phyloP scores from a whole-genome alignment of 768 basidiomycete genomes.

The Kwoniella shandongensis region DNA sequence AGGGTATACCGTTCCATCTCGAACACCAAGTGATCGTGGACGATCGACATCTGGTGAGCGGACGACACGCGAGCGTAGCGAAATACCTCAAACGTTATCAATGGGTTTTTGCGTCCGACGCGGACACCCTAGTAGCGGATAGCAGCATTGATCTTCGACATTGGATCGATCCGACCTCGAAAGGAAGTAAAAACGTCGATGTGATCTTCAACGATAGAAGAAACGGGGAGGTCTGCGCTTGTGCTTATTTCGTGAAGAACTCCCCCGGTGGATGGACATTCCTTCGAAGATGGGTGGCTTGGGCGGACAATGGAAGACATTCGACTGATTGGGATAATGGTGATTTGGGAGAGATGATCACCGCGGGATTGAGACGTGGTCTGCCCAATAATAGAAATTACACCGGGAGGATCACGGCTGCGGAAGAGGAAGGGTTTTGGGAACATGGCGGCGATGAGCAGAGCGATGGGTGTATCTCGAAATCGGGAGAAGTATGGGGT shows the following conservation, averaged over 20 bases:
- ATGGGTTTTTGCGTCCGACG: slow-evolving; percentile 14
- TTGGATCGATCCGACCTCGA: too few species aligned
- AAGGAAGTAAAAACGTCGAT: not conserved
- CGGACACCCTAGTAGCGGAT: slow-evolving; percentile 6
- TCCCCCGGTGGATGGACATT: slow-evolving; percentile 15
- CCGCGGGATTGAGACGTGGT: slow-evolving; percentile 9
- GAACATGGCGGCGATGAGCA: too few species aligned
- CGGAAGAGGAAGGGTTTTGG: too few species aligned
- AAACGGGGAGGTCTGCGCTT: slow-evolving; percentile 13
- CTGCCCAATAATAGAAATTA: slow-evolving; percentile 5
- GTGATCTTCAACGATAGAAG: slow-evolving; percentile 6
- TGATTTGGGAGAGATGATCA: slow-evolving; percentile 11
- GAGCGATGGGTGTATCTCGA: too few species aligned
- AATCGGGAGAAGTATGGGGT: too few species aligned
- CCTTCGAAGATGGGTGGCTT: slow-evolving; percentile 7
- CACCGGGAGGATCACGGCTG: not conserved
- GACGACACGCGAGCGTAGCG: slow-evolving; percentile 2
- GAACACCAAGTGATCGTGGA: slow-evolving; percentile 61
- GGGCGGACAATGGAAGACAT: slow-evolving; percentile 7
- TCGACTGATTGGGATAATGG: slow-evolving; percentile 10
- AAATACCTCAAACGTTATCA: slow-evolving; percentile 12
- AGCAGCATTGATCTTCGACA: slow-evolving; percentile 1
- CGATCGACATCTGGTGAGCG: slow-evolving; percentile 5
- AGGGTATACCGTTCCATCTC: slow-evolving; percentile 57
- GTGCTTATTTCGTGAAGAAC: slow-evolving; percentile 13